Evolutionary conservation across 805 yeast species (phyloP), one percentile per base, ranked within the genome.

Genomic region (Candida mattraensis): DNA sequence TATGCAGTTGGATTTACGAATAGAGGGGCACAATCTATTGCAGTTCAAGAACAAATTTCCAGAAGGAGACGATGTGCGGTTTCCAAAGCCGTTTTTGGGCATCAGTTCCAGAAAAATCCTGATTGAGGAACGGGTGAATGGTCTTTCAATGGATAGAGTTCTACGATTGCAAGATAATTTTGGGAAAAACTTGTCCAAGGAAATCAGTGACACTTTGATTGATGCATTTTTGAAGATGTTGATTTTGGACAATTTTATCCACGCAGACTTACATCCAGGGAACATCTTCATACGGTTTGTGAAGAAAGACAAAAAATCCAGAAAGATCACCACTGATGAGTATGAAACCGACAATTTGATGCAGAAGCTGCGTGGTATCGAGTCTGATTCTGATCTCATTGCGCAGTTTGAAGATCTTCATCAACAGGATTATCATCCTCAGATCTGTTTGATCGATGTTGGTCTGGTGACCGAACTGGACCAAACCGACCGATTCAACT

Each of bases 181-280:
- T 54, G 52, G 53, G 6, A 53, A 55, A 35, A 58, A 69, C 33
- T 50, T 87, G 26, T 79, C 89, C 11, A 80, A 79, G 47, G 79
- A 76, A 51, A 68, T 82, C 18, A 80, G 88, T 53, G 88, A 85
- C 52, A 83, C 83, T 44, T 85, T 95, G 7, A 76, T 93, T 16
- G 95, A 93, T 57, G 85, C 97, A 4, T 93, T 93, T 51, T 67
- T 93, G 45, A 84, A 88, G 51, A 93, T 93, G 99, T 69, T 93
- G 44, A 83, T 93, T 33, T 62, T 91, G 35, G 95, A 93, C 63
- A 89, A 93, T 58, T 93, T 93, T 60, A 87, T 89, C 28, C 99
- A 93, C 59, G 91, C 98, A 0, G 99, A 93, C 63, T 68, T 93
- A 40, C 99, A 93, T 50, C 97, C 99, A 0, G 99, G 99, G 3